Conservation (phyloP, 176 grass and related monocot genomes). For the Zoysia japonica region DNA sequence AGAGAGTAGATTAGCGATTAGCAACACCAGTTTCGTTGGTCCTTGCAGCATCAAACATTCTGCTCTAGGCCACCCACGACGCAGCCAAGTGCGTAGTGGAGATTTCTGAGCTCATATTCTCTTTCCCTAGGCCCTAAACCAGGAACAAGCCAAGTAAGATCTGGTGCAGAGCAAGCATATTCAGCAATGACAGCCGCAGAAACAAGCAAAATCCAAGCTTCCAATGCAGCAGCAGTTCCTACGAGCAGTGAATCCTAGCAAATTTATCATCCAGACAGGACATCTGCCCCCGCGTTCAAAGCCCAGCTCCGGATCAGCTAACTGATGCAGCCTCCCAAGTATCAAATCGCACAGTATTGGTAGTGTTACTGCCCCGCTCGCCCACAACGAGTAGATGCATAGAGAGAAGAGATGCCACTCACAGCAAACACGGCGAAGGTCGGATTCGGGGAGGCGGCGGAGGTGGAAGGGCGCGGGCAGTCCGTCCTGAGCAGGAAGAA, state of each 20-base stretch:
- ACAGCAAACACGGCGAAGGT: slow-evolving; percentile 88
- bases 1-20: background rate
- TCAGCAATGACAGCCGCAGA: slow-evolving; percentile 11
- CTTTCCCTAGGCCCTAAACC: background rate
- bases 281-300: slow-evolving; percentile 2
- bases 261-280: background rate
- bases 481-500: slow-evolving; percentile 91
- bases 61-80: background rate
- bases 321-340: background rate
- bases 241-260: background rate
- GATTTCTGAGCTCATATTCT: slow-evolving; percentile 1
- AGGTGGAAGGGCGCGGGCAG: slow-evolving; percentile 58
- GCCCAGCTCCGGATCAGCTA: background rate
- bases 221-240: slow-evolving; percentile 10
- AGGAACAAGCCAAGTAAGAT: slow-evolving; percentile 28
- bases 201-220: slow-evolving; percentile 24
- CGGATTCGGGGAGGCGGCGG: slow-evolving; percentile 43
- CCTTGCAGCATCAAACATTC: background rate
- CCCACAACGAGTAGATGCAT: background rate
- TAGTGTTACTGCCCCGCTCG: background rate
- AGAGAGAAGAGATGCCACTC: slow-evolving; percentile 11
- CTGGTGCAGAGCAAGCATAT: slow-evolving; percentile 13
- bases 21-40: background rate
- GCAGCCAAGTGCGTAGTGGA: background rate
- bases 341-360: slow-evolving; percentile 13